A percentile compares a stretch with the other conserved stretches of the same genome.
Evolutionary conservation across 2,329 filamentous ascomycete species (phyloP).

Genomic region (Phyllosticta citrichinensis): DNA sequence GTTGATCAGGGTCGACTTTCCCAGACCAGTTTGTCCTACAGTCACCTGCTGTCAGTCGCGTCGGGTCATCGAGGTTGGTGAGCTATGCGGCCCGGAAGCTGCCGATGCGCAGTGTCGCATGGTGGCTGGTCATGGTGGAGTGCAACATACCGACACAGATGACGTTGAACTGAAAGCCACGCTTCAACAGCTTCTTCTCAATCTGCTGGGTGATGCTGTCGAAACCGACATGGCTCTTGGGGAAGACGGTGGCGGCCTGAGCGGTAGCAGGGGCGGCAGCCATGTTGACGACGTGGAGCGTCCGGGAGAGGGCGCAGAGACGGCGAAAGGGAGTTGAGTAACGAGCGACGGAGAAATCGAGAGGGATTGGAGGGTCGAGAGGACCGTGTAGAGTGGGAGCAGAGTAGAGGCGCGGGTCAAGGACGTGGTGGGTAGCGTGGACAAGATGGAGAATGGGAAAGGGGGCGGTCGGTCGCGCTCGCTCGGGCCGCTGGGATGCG

Average conservation of each 20-base stretch:
- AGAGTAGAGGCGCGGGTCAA: constrained; percentile 3
- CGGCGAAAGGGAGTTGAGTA: neutral
- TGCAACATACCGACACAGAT: constrained; percentile 86
- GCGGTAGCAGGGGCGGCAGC: constrained; percentile 51
- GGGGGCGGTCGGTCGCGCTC: constrained; percentile 9
- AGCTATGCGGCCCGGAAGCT: neutral
- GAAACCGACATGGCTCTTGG: constrained; percentile 98
- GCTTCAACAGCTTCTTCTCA: constrained; percentile 98
- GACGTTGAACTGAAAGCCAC: constrained; percentile 99
- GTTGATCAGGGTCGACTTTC: constrained; percentile 99
- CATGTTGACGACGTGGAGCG: constrained; percentile 36
- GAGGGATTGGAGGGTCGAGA: constrained; percentile 13
- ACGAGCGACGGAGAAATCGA: constrained; percentile 11
- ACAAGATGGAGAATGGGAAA: constrained; percentile 9
- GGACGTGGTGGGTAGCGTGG: constrained; percentile 2
- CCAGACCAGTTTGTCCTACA: constrained; percentile 90
- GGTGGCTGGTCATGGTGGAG: neutral
- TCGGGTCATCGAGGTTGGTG: constrained; percentile 23
- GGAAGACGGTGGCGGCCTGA: constrained; percentile 50
- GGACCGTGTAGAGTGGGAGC: constrained; percentile 9
- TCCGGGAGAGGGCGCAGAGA: constrained; percentile 13
- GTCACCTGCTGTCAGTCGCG: constrained; percentile 10
- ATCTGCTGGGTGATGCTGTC: constrained; percentile 99
- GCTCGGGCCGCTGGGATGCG: neutral
- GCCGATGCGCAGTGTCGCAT: neutral